Percentiles rank a stretch among this genome's conserved stretches.
phyloP scores from a whole-genome alignment of 176 grass and related monocot species.

The Musa schizocarpa region DNA sequence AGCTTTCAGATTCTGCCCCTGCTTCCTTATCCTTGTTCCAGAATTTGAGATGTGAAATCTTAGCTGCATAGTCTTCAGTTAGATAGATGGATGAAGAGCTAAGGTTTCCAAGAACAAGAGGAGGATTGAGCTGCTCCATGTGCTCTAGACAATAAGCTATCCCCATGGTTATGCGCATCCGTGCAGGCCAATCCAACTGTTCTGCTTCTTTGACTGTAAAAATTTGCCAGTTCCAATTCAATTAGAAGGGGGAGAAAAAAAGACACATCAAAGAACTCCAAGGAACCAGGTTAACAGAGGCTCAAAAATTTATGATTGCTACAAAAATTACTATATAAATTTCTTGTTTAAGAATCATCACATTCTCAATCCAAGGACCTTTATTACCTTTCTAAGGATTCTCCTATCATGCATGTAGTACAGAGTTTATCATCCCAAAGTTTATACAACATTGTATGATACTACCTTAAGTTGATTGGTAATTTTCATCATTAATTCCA shows the following conservation, averaged over 20 bases:
- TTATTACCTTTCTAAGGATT: no score
- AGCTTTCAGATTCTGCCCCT: conserved; percentile 15
- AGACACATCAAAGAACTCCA: not conserved
- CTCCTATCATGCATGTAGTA: no score
- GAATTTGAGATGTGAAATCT: conserved; percentile 47
- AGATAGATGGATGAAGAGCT: conserved; percentile 66
- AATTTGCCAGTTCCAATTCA: not conserved
- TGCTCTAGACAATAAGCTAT: conserved; percentile 60
- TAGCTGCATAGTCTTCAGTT: conserved; percentile 75
- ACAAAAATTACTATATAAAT: no score
- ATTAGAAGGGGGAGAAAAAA: not conserved
- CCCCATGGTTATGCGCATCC: conserved; percentile 65
- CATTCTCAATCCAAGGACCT: no score
- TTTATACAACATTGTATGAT: no score
- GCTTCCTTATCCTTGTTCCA: conserved; percentile 26
- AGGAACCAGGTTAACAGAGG: not conserved
- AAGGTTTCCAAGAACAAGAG: conserved; percentile 37
- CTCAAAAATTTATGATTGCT: not conserved
- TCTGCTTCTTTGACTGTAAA: conserved; percentile 85
- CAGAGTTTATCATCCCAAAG: no score
- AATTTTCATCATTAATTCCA: not conserved
- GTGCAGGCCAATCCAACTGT: conserved; percentile 57
- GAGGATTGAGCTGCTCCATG: conserved; percentile 43
- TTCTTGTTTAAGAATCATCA: no score
- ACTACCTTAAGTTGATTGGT: no score